A percentile compares a stretch with the other conserved stretches of the same genome.
Evolutionary conservation across 345 rosid species (phyloP).

Genomic region (Eutrema heterophyllum): DNA sequence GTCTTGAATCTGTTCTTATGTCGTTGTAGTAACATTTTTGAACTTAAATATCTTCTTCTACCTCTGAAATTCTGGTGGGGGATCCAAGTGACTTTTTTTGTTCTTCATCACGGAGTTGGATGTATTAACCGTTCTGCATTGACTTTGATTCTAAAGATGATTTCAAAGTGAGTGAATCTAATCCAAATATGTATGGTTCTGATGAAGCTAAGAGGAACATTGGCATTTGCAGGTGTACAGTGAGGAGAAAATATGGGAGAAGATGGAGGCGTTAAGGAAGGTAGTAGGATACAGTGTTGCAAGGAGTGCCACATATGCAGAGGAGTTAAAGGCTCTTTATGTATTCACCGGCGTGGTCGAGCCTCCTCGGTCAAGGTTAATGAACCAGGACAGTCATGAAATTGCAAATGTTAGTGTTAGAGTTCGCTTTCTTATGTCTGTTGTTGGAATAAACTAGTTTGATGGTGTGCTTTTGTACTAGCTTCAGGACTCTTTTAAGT

Average conservation of each 20-base stretch:
- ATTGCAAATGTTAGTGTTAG: conserved; percentile 41
- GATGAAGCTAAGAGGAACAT: conserved; percentile 13
- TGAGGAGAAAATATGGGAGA: conserved; percentile 58
- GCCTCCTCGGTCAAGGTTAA: conserved; percentile 46
- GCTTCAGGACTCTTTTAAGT: background rate
- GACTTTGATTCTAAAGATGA: background rate
- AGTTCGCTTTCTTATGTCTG: conserved; percentile 63
- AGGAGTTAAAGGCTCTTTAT: conserved; percentile 69
- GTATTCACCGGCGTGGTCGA: conserved; percentile 64
- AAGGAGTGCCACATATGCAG: conserved; percentile 35
- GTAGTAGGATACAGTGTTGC: conserved; percentile 62
- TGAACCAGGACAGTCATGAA: conserved; percentile 23
- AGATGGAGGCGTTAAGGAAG: conserved; percentile 46
- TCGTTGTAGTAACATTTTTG: background rate
- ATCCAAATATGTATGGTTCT: background rate
- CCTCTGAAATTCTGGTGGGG: no score
- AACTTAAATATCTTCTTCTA: background rate
- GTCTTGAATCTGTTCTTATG: background rate
- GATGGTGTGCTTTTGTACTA: conserved; percentile 13
- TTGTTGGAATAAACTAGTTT: conserved; percentile 61
- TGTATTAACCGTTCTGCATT: background rate
- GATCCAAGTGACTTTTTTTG: no score
- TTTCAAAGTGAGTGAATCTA: background rate
- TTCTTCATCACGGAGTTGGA: background rate
- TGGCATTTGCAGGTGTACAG: conserved; percentile 21